A percentile compares a stretch with the other conserved stretches of the same genome.
Evolutionary conservation across 345 rosid genomes (phyloP).

Genomic region (Murraya paniculata): DNA sequence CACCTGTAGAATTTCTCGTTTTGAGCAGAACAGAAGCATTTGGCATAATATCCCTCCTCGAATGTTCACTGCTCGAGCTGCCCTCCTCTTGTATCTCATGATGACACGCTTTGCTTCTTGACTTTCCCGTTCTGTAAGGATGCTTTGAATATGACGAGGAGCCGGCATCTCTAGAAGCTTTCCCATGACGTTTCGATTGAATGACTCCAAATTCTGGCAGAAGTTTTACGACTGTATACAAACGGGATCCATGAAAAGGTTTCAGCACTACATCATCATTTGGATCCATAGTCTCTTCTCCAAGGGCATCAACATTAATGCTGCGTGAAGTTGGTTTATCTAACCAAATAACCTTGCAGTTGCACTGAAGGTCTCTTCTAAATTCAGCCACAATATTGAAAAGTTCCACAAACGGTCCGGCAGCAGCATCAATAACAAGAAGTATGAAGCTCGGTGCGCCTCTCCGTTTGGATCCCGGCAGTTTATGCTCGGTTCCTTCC

Average conservation of each 20-base stretch:
- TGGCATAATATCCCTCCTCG: neutral
- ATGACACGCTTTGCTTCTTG: neutral
- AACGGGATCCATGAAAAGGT: slow-evolving; percentile 80
- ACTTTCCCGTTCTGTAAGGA: slow-evolving; percentile 1
- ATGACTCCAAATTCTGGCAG: slow-evolving; percentile 61
- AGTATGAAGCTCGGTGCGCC: slow-evolving; percentile 32
- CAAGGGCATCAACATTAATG: slow-evolving; percentile 4
- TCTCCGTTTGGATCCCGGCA: slow-evolving; percentile 22
- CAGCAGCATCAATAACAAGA: slow-evolving; percentile 54
- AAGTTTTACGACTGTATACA: slow-evolving; percentile 40
- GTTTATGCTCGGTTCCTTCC: slow-evolving; percentile 46
- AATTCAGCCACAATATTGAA: slow-evolving; percentile 39
- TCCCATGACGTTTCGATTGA: neutral
- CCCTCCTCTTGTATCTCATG: slow-evolving; percentile 25
- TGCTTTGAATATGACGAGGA: slow-evolving; percentile 18
- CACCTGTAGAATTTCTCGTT: neutral
- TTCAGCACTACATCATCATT: slow-evolving; percentile 38
- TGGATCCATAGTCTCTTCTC: slow-evolving; percentile 21
- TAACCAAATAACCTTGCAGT: slow-evolving; percentile 69
- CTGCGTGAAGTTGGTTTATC: slow-evolving; percentile 37
- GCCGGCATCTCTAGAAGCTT: neutral
- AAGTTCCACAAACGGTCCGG: slow-evolving; percentile 45
- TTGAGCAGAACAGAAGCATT: neutral
- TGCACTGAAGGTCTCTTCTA: slow-evolving; percentile 31
- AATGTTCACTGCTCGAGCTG: slow-evolving; percentile 14